Conservation (phyloP, 371 early-diverging fungal species). For the Syncephalastrum racemosum region DNA sequence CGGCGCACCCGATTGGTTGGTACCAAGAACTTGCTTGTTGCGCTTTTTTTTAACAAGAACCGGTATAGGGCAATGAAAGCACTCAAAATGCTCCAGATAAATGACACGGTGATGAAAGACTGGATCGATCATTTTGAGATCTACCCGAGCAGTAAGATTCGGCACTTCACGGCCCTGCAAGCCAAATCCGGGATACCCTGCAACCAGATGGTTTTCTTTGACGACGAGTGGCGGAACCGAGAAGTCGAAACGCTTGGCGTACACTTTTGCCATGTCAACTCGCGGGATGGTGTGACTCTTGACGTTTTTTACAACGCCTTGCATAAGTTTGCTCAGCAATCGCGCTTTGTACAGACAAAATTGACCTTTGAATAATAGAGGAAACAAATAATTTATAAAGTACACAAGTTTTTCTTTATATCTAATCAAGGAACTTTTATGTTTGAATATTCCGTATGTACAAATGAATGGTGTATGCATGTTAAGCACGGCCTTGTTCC, state of each 20-base stretch:
- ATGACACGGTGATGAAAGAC: conserved; percentile 27
- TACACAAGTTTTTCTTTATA: no score
- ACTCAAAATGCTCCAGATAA: conserved; percentile 25
- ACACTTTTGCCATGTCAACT: conserved; percentile 30
- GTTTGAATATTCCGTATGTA: no score
- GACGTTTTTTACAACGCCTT: conserved; percentile 30
- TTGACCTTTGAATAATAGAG: conserved; percentile 13
- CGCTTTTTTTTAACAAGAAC: not conserved
- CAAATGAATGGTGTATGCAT: no score
- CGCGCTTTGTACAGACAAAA: conserved; percentile 22
- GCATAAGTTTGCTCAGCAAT: conserved; percentile 21
- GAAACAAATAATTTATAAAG: no score
- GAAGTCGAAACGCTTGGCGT: conserved; percentile 41
- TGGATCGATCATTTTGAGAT: conserved; percentile 41
- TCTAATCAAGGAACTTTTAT: no score
- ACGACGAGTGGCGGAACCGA: conserved; percentile 52
- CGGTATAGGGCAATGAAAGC: conserved; percentile 29
- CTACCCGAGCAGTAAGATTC: conserved; percentile 43
- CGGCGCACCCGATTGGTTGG: conserved; percentile 50
- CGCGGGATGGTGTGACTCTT: conserved; percentile 32
- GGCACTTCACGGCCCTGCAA: conserved; percentile 41
- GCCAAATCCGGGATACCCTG: conserved; percentile 39
- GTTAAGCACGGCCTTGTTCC: conserved; percentile 33
- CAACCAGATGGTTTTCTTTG: conserved; percentile 59
- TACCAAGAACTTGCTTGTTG: not conserved